phyloP scores from a whole-genome alignment of 2,329 filamentous ascomycete species.

The Calcarisporium arbuscula region DNA sequence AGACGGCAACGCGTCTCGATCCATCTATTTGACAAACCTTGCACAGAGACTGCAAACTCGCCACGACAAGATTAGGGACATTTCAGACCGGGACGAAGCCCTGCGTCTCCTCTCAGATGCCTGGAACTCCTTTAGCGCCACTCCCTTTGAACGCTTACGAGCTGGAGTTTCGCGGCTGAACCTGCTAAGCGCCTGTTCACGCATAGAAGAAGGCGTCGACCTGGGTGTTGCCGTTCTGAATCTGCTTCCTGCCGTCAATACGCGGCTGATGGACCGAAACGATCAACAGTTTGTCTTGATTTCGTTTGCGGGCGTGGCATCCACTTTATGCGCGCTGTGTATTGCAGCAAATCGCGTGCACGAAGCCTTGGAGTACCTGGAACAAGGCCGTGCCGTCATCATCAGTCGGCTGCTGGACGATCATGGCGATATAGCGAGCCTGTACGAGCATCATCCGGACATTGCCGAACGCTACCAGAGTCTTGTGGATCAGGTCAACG shows the following conservation, averaged over 20 bases:
- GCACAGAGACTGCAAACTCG: too few species aligned
- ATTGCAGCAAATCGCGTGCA: conserved; percentile 1
- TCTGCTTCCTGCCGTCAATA: conserved; percentile 8
- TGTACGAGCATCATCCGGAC: conserved; percentile 2
- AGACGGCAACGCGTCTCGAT: too few species aligned
- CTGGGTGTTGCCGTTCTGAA: conserved; percentile 5
- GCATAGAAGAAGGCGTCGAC: conserved; percentile 2
- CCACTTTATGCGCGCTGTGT: conserved; percentile 3
- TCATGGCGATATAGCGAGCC: conserved; percentile 4
- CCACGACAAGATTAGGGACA: too few species aligned
- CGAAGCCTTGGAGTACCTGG: conserved; percentile 6
- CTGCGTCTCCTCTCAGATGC: conserved; percentile 2
- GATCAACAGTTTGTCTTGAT: conserved; percentile 9
- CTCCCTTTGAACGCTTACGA: conserved; percentile 6
- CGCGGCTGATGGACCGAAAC: conserved; percentile 4
- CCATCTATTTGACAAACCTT: too few species aligned
- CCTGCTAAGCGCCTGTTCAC: conserved; percentile 3
- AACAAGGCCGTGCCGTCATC: conserved; percentile 7
- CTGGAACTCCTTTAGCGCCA: conserved; percentile 5
- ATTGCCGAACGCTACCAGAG: conserved; percentile 4
- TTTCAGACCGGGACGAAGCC: too few species aligned
- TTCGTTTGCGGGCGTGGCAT: conserved; percentile 8
- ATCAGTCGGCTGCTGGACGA: conserved; percentile 6
- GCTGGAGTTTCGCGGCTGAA: conserved; percentile 6
- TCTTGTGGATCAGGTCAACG: conserved; percentile 7